A percentile compares a stretch with the other conserved stretches of the same genome.
phyloP scores from a whole-genome alignment of 441 rosid genomes.

The Erysimum pusillum region DNA sequence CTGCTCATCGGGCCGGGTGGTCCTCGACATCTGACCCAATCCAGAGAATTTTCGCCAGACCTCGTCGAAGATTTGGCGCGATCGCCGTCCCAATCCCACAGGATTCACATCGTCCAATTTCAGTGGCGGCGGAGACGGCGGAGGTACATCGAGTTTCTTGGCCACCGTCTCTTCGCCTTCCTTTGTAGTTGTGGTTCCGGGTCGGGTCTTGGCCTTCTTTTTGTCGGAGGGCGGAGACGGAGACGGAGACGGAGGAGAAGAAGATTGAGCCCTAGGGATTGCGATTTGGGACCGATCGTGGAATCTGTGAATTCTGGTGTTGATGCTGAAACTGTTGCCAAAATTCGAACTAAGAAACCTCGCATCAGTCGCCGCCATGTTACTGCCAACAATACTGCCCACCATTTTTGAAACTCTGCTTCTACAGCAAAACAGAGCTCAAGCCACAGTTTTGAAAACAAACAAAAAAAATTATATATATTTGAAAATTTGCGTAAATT shows the following conservation, averaged over 20 bases:
- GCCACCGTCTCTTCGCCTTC: conserved; percentile 41
- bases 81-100: conserved; percentile 86
- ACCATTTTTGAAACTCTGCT: conserved; percentile 41
- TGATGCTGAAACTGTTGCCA: conserved; percentile 45
- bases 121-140: conserved; percentile 51
- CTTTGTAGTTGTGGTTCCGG: conserved; percentile 38
- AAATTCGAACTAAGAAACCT: conserved; percentile 49
- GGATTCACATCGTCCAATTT: conserved; percentile 90
- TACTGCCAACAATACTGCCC: conserved; percentile 42
- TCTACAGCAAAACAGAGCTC: conserved; percentile 38
- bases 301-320: conserved; percentile 40
- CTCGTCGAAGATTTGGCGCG: conserved; percentile 89
- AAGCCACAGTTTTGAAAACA: background rate
- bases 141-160: conserved; percentile 35
- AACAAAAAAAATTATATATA: background rate
- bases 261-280: conserved; percentile 54
- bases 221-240: conserved; percentile 44
- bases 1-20: conserved; percentile 70
- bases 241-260: conserved; percentile 41
- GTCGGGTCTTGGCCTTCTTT: conserved; percentile 34
- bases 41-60: conserved; percentile 98
- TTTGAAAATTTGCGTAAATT: background rate
- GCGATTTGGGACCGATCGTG: conserved; percentile 45
- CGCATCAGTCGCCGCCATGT: conserved; percentile 48
- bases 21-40: conserved; percentile 92